These are phyloP conservation scores for Penicillium roqueforti DNA, from an alignment of 495 filamentous ascomycete genomes.

Conservation along the genomic window DNA sequence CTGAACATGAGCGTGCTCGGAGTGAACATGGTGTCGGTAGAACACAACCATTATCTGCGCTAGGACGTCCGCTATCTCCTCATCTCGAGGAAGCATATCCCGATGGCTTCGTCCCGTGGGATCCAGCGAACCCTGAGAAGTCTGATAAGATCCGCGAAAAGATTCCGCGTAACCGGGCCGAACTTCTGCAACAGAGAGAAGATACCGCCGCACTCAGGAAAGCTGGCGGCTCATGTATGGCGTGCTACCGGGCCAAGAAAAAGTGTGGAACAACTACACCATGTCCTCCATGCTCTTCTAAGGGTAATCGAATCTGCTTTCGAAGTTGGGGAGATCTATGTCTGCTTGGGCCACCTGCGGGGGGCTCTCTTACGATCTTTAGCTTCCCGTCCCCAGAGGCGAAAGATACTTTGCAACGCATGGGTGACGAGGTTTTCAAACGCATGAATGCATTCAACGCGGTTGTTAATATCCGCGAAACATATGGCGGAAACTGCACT, in stretches of 20 bases:
- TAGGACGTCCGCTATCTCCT: not conserved
- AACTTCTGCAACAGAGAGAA: conserved; percentile 17
- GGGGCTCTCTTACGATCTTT: not conserved
- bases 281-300: conserved; percentile 17
- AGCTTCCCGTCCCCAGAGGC: conserved; percentile 8
- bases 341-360: not conserved
- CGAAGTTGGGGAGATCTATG: conserved; percentile 11
- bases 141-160: conserved; percentile 11
- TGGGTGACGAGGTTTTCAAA: conserved; percentile 1
- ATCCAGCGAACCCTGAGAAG: conserved; percentile 6
- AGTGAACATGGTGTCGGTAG: not conserved
- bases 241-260: conserved; percentile 28
- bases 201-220: conserved; percentile 16
- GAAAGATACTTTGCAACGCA: not conserved
- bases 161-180: not conserved
- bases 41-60: not conserved
- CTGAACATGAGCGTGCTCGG: not conserved
- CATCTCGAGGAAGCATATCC: not conserved
- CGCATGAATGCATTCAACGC: not conserved
- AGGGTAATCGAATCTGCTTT: conserved; percentile 15
- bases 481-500: not conserved
- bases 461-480: not conserved
- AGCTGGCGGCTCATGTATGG: conserved; percentile 26
- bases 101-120: conserved; percentile 10
- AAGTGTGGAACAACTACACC: conserved; percentile 18